Evolutionary conservation across 371 early-diverging fungal species (phyloP), one percentile per base, ranked within the genome.

Genomic region (Chytridium lagenaria): DNA sequence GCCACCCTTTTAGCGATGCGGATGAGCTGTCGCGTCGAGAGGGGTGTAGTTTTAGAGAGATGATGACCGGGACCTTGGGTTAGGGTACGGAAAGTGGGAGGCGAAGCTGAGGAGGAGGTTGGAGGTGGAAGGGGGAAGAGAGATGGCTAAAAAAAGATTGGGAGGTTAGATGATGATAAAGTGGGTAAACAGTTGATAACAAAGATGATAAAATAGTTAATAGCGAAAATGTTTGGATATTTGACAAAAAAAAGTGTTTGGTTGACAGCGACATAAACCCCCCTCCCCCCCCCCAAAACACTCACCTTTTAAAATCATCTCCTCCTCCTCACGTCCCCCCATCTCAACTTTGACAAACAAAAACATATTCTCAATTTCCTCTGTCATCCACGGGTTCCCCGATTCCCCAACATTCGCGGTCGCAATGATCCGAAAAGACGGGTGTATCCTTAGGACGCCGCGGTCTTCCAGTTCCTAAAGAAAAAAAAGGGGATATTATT

Each of bases 381-480:
- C 87, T 0, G 88, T 83, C 44, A 93, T 75, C 93, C 93, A 93
- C 1, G 87, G 38, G 26, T 64, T 67, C 51, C 74, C 38, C 50
- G 39, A 7, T 28, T 69, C 49, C n/a, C 70, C 86, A 31, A 74
- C 89, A 81, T 12, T 68, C 0, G 90, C 92, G 31, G 91, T 84
- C 15, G 90, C 90, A 33, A 93, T 87, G 70, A 93, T 86, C n/a
- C 94, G 87, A 85, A 93, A 93, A 0, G 90, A 82, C 10, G 94
- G 92, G 69, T 93, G 90, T 26, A 92, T 88, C 2, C 85, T 87
- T 44, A 88, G 72, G 39, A 92, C 72, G 5, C 31, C 70, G 10
- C 64, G 39, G 5, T 33, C 68, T 44, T 70, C 77, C 51, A 91
- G 79, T 26, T 88, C 78, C 34, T 88, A 75, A 64, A 2, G 87